Evolutionary conservation across 441 rosid species (phyloP).

Genomic region (Capsella rubella): DNA sequence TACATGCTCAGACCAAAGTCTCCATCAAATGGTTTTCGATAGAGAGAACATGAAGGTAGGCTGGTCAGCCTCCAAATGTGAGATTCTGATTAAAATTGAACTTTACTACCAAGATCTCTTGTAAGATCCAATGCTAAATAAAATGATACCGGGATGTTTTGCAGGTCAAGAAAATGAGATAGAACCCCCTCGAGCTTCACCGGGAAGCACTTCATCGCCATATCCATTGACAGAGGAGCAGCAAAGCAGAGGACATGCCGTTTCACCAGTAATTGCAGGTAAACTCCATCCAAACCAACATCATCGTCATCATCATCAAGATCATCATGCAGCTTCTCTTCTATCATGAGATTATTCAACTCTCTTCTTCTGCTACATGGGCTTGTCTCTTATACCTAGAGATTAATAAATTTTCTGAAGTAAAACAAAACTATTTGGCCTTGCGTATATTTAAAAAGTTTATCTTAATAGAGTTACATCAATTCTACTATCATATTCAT

Average conservation of each 20-base stretch:
- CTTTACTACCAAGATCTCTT: not conserved
- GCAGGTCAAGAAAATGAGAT: slow-evolving; percentile 67
- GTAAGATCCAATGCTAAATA: not conserved
- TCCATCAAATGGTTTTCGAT: slow-evolving; percentile 63
- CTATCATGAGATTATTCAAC: slow-evolving; percentile 13
- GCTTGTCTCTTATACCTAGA: slow-evolving; percentile 28
- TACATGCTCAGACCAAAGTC: slow-evolving; percentile 9
- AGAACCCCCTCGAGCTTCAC: slow-evolving; percentile 54
- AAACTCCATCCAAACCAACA: slow-evolving; percentile 70
- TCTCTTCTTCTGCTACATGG: slow-evolving; percentile 26
- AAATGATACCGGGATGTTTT: not conserved
- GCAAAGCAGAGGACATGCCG: slow-evolving; percentile 60
- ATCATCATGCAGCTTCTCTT: slow-evolving; percentile 33
- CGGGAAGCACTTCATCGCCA: slow-evolving; percentile 49
- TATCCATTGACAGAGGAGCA: slow-evolving; percentile 71
- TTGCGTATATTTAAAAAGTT: slow-evolving; percentile 38
- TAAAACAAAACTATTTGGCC: slow-evolving; percentile 29
- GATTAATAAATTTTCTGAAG: not conserved
- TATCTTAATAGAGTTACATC: slow-evolving; percentile 4
- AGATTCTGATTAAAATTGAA: slow-evolving; percentile 42
- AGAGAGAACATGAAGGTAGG: slow-evolving; percentile 79
- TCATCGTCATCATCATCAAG: slow-evolving; percentile 42
- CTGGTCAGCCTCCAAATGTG: slow-evolving; percentile 85
- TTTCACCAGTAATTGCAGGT: slow-evolving; percentile 80
- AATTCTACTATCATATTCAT: not conserved